Percentiles rank a stretch among this genome's conserved stretches.
Conservation (phyloP, 768 basidiomycete species). For the Tephrocybe rancida region DNA sequence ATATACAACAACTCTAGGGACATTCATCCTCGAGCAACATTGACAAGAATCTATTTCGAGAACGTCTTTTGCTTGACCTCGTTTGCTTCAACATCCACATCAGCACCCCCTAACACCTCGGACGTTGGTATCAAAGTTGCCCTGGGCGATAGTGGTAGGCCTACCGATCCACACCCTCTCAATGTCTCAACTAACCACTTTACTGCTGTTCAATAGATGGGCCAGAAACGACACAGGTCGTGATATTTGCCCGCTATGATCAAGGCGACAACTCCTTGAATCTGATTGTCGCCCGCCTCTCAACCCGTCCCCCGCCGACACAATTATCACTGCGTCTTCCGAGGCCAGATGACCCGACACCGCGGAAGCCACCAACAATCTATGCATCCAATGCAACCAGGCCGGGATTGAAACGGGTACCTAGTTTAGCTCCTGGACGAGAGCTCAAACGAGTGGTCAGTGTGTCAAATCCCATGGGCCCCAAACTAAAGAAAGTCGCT, state of each 20-base stretch:
- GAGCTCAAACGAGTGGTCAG: constrained; percentile 18
- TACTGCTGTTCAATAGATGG: constrained; percentile 43
- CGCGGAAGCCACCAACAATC: constrained; percentile 61
- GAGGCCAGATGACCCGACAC: constrained; percentile 80
- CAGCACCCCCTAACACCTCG: constrained; percentile 30
- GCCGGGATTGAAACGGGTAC: constrained; percentile 29
- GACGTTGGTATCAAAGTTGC: constrained; percentile 67
- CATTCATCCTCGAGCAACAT: constrained; percentile 63
- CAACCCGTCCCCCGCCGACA: constrained; percentile 33
- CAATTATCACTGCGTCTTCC: constrained; percentile 42
- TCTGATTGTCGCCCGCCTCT: constrained; percentile 61
- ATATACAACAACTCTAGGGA: constrained; percentile 45
- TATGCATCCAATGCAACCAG: constrained; percentile 21
- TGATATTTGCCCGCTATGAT: constrained; percentile 47
- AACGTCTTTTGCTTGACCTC: constrained; percentile 62
- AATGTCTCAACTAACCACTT: neutral
- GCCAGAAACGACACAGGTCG: constrained; percentile 69
- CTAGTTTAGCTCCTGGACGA: constrained; percentile 22
- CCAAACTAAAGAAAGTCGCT: constrained; percentile 37
- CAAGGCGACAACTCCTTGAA: constrained; percentile 30
- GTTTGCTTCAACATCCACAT: constrained; percentile 31
- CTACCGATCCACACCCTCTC: neutral
- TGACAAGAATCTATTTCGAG: constrained; percentile 71
- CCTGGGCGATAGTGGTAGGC: constrained; percentile 67
- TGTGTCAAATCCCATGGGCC: neutral